phyloP scores from a whole-genome alignment of 495 filamentous ascomycete species.

The Penicillium daleae region DNA sequence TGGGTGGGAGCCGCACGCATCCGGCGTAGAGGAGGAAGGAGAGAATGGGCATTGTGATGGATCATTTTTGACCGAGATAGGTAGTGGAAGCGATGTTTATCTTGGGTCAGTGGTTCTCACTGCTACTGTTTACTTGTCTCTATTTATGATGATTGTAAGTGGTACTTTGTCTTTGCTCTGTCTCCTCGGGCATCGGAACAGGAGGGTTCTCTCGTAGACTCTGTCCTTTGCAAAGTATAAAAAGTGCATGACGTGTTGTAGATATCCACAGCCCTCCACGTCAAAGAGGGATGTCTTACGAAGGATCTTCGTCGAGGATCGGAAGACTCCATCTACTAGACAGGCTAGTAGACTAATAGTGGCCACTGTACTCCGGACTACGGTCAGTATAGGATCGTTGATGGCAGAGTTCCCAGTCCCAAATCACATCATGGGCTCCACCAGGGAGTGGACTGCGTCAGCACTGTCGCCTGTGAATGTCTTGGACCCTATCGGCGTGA shows the following conservation, averaged over 20 bases:
- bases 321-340: no score
- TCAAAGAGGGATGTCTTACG: slow-evolving; percentile 20
- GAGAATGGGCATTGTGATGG: slow-evolving; percentile 1
- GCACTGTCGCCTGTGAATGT: background rate
- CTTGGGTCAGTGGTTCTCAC: background rate
- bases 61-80: background rate
- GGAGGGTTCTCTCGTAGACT: background rate
- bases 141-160: background rate
- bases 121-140: background rate
- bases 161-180: background rate
- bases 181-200: no score
- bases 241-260: slow-evolving; percentile 32
- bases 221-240: background rate
- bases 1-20: slow-evolving; percentile 26
- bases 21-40: slow-evolving; percentile 5
- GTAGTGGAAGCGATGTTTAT: background rate
- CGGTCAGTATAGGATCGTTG: background rate
- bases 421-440: slow-evolving; percentile 35
- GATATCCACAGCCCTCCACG: slow-evolving; percentile 19
- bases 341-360: no score
- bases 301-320: no score
- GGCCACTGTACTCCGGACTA: background rate
- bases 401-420: background rate
- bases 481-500: background rate
- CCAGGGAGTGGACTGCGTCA: slow-evolving; percentile 8